Evolutionary conservation across 2,329 filamentous ascomycete genomes (phyloP), one percentile per base, ranked within the genome.

Genomic region (Calonectria pteridis): DNA sequence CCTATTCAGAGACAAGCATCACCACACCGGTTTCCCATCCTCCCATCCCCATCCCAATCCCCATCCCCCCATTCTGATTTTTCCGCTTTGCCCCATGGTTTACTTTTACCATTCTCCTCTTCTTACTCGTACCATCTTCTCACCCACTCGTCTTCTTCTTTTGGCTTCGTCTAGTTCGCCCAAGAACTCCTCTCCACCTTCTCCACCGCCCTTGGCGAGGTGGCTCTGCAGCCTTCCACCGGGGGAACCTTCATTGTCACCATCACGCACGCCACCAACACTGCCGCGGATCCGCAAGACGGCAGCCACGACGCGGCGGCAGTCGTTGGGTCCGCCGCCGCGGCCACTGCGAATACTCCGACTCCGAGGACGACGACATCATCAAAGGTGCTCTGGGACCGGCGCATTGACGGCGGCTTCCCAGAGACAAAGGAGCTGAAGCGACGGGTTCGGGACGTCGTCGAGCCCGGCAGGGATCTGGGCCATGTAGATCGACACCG

Each of bases 161-260:
- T 58, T 55, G 29, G 51, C 26, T 18, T 9, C 59, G 6, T 40
- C 23, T 78, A 98, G 94, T 98, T 94, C 84, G 96, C 93, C 63
- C 97, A 98, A 88, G 97, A 98, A 85, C 92, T 99, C 55, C 92
- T 99, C 46, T 98, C 95, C 1, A 99, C 96, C 0, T 99, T 99
- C 86, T 91, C 91, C 69, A 94, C 92, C 2, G 89, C 91, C 55
- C 90, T 98, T 2, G 96, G 95, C 74, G 96, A 98, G 84, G 93
- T 98, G 13, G 92, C 96, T 20, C 90, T 99, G 10, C 91, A 97
- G 77, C 97, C 97, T 0, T 89, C 92, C 18, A 97, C 95, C 0
- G 95, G 96, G 23, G 96, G 97, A 0, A 88, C 94, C 3, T 99
- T 98, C 81, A 89, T 91, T 28, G 93, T 98, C 16, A 89, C 93